Evolutionary conservation across 2,329 filamentous ascomycete species (phyloP).

Genomic region (Hymenoscyphus occultus): DNA sequence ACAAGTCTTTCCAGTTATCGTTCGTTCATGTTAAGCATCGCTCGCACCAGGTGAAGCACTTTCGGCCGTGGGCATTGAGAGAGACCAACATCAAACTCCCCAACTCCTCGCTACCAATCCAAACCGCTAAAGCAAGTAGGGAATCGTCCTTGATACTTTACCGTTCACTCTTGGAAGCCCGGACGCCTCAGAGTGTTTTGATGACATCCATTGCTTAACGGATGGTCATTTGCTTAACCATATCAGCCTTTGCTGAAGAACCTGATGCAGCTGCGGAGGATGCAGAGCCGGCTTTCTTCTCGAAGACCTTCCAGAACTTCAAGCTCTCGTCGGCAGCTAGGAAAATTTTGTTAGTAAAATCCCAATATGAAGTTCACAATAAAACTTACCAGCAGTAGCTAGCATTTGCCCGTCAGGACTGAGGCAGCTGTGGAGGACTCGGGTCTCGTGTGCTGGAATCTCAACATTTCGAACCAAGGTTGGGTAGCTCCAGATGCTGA

Average conservation of each 20-base stretch:
- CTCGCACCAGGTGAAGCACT: conserved; percentile 42
- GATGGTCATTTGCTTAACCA: conserved; percentile 95
- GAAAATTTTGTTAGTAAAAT: conserved; percentile 31
- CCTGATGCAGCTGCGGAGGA: conserved; percentile 63
- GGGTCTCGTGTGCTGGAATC: conserved; percentile 94
- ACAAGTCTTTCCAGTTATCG: conserved; percentile 21
- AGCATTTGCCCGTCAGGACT: conserved; percentile 98
- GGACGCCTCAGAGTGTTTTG: conserved; percentile 28
- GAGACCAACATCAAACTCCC: conserved; percentile 42
- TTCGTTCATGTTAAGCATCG: conserved; percentile 32
- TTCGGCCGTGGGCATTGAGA: conserved; percentile 49
- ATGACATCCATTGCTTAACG: conserved; percentile 51
- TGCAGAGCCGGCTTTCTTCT: conserved; percentile 85
- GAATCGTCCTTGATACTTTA: conserved; percentile 36
- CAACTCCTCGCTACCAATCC: conserved; percentile 53
- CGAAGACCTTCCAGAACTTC: conserved; percentile 99
- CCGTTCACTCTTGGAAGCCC: conserved; percentile 30
- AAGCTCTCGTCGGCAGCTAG: conserved; percentile 88
- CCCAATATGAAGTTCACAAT: conserved; percentile 14
- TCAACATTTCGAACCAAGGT: conserved; percentile 96
- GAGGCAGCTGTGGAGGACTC: conserved; percentile 93
- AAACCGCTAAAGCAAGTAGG: conserved; percentile 44
- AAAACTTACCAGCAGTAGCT: conserved; percentile 73
- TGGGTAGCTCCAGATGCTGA: conserved; percentile 99
- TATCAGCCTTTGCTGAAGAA: conserved; percentile 73